Percentiles rank a stretch among this genome's conserved stretches.
Conservation (phyloP, 371 early-diverging fungal species). For the Dichotomocladium elegans region DNA sequence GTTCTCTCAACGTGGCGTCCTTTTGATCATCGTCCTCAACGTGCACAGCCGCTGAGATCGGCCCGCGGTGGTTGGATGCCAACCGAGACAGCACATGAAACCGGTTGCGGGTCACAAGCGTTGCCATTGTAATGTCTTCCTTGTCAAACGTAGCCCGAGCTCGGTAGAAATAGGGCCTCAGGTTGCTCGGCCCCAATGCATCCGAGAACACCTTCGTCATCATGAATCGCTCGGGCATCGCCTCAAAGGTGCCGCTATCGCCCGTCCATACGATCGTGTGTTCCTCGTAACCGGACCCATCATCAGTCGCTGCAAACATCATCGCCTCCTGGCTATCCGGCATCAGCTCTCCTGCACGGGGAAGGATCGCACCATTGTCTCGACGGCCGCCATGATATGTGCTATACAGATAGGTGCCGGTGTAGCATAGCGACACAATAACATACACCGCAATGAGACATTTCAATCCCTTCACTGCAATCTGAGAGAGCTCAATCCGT, state of each 20-base stretch:
- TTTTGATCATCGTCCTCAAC: constrained; percentile 53
- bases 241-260: constrained; percentile 11
- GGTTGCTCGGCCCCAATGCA: constrained; percentile 60
- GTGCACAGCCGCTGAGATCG: constrained; percentile 66
- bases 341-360: constrained; percentile 9
- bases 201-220: constrained; percentile 61
- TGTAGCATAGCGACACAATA: constrained; percentile 15
- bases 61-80: constrained; percentile 60
- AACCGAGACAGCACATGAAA: constrained; percentile 49
- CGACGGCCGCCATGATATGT: constrained; percentile 5
- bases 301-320: no score
- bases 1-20: constrained; percentile 41
- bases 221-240: constrained; percentile 46
- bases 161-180: constrained; percentile 59
- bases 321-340: background rate
- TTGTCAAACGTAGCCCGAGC: constrained; percentile 44
- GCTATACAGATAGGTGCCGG: constrained; percentile 13
- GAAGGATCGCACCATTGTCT: constrained; percentile 5
- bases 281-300: no score
- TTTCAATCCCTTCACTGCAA: constrained; percentile 10
- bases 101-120: constrained; percentile 59
- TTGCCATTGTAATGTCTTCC: constrained; percentile 63
- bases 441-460: constrained; percentile 14
- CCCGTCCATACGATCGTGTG: constrained; percentile 16
- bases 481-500: constrained; percentile 11